A percentile compares a stretch with the other conserved stretches of the same genome.
phyloP scores from a whole-genome alignment of 257 asterid genomes.

The Ilex asprella region DNA sequence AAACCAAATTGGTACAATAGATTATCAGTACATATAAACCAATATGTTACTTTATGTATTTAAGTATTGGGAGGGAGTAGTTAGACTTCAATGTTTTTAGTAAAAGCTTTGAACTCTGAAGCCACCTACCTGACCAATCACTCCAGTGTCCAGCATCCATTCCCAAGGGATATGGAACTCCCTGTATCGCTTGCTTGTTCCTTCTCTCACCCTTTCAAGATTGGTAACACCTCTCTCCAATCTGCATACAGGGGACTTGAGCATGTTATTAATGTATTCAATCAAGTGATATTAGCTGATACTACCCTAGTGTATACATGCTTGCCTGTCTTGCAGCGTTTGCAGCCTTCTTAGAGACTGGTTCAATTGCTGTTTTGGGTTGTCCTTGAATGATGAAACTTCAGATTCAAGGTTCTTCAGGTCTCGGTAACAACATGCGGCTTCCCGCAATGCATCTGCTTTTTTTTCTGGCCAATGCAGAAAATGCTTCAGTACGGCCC shows the following conservation, averaged over 20 bases:
- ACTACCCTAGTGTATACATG: slow-evolving; percentile 10
- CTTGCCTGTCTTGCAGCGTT: slow-evolving; percentile 52
- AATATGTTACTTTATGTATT: no score
- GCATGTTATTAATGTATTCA: not conserved
- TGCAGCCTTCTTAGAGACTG: slow-evolving; percentile 66
- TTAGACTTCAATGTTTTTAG: no score
- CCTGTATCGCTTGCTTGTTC: slow-evolving; percentile 53
- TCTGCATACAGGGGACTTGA: slow-evolving; percentile 25
- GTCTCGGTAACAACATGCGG: slow-evolving; percentile 75
- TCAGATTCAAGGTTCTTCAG: slow-evolving; percentile 64
- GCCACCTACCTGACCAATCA: slow-evolving; percentile 53
- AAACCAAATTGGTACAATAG: no score
- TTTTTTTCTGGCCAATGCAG: slow-evolving; percentile 79
- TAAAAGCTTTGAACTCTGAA: not conserved
- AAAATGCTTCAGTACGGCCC: slow-evolving; percentile 86
- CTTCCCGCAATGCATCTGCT: slow-evolving; percentile 87
- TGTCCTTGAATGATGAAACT: slow-evolving; percentile 51
- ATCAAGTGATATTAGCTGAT: no score
- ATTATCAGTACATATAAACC: no score
- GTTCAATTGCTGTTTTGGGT: slow-evolving; percentile 48
- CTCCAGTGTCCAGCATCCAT: slow-evolving; percentile 85
- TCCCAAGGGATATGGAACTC: slow-evolving; percentile 57
- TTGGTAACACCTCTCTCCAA: slow-evolving; percentile 70
- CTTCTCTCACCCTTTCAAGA: slow-evolving; percentile 67
- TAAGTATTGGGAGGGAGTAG: not conserved